Base-by-base conservation (phyloP, 768 basidiomycete species). In the Cyclocybe cylindracea region DNA sequence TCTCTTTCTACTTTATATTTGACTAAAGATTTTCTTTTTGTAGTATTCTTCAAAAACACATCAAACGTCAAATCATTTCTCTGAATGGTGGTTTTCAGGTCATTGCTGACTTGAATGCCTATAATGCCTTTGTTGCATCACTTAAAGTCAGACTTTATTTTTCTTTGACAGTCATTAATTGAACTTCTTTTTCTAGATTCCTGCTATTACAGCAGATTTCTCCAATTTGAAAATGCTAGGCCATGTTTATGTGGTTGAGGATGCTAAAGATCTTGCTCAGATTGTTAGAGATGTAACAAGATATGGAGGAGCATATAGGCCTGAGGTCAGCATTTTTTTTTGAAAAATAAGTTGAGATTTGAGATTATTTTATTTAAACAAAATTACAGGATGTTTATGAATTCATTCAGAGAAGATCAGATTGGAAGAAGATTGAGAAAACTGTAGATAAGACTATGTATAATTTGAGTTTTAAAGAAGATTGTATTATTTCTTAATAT, bases 351-450 rank as follows among this genome's bases (percentile, higher is more conserved):
- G 50, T 33, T 42, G 14, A 14, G 16, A 36, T 33, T 33, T 33
- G 16, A n/a, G 4, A 14, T 4, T 34, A n/a, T 44, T 29, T 34
- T 51, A 16, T 55, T 16, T 11, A 37, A 7, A 46, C 8, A 38
- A 18, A 33, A 36, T 34, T 43, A 9, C 52, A 87, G 84, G 96
- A 98, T 64, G 79, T 98, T 45, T 98, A 98, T 66, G 96, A 98
- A 68, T 96, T 98, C 61, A 91, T 98, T 61, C 92, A 94, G 65
- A 77, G 95, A 16, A 80, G 95, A 33, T 89, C 91, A 6, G 96
- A 99, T 67, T 98, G 96, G 96, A 96, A 97, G 74, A 95, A 91
- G 74, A 98, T 98, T 53, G 95, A 98, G 68, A 96, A 93, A 70
- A 86, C 83, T 24, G 97, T 98, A 44, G 92, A 94, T 73, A 92